phyloP scores from a whole-genome alignment of 768 basidiomycete species.

The Leucosporidium creatinivorum region DNA sequence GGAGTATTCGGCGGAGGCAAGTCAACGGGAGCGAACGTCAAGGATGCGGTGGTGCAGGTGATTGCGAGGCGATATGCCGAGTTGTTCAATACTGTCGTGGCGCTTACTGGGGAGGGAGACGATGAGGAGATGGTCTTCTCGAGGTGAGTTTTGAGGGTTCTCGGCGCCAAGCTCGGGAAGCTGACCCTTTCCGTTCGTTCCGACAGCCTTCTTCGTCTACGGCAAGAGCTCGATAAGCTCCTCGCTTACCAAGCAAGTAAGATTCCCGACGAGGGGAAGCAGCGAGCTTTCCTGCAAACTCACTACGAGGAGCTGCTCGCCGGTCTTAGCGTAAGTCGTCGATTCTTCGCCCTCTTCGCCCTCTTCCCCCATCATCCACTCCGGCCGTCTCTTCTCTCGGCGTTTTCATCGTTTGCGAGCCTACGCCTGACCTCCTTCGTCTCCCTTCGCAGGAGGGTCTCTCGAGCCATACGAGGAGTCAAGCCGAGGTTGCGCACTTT shows the following conservation, averaged over 20 bases:
- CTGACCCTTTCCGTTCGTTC: background rate
- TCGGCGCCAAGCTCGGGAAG: background rate
- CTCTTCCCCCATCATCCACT: no score
- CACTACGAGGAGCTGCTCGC: slow-evolving; percentile 72
- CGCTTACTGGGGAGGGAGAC: slow-evolving; percentile 62
- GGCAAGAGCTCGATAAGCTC: slow-evolving; percentile 72
- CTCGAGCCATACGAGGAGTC: slow-evolving; percentile 73
- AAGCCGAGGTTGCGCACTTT: slow-evolving; percentile 61
- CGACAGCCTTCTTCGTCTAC: slow-evolving; percentile 67
- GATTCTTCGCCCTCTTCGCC: no score
- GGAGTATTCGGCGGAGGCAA: slow-evolving; percentile 52
- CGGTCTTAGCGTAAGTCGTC: slow-evolving; percentile 59
- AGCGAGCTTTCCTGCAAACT: slow-evolving; percentile 60
- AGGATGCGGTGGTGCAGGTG: slow-evolving; percentile 58
- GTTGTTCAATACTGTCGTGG: slow-evolving; percentile 75
- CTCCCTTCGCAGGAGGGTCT: slow-evolving; percentile 46
- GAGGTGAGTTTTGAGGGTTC: slow-evolving; percentile 53
- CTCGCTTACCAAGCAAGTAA: slow-evolving; percentile 65
- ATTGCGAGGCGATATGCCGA: slow-evolving; percentile 69
- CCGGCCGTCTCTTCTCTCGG: no score
- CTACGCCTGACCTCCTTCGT: no score
- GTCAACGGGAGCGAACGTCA: slow-evolving; percentile 45
- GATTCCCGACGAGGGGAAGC: slow-evolving; percentile 55
- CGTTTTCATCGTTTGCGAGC: no score
- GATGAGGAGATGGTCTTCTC: slow-evolving; percentile 78